Percentiles rank a stretch among this genome's conserved stretches.
phyloP scores from a whole-genome alignment of 805 yeast species.

The Hanseniaspora taiwanica region DNA sequence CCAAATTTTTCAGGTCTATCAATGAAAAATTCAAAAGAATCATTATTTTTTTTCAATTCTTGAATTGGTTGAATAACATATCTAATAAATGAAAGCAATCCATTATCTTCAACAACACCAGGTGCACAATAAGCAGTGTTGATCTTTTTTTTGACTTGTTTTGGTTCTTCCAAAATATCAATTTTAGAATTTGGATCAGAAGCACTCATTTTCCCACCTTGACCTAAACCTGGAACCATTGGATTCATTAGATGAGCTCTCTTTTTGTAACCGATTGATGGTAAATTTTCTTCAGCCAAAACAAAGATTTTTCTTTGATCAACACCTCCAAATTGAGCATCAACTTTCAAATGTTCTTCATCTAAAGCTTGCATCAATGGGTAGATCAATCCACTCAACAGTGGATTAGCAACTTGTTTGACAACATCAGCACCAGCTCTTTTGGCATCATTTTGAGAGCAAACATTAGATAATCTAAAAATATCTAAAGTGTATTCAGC shows the following conservation, averaged over 20 bases:
- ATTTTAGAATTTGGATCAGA: slow-evolving; percentile 97
- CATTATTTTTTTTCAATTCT: slow-evolving; percentile 43
- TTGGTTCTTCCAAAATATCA: slow-evolving; percentile 83
- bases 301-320: slow-evolving; percentile 98
- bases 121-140: slow-evolving; percentile 91
- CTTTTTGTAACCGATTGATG: slow-evolving; percentile 80
- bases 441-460: slow-evolving; percentile 90
- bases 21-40: slow-evolving; percentile 52
- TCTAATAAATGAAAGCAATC: slow-evolving; percentile 75
- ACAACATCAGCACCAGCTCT: slow-evolving; percentile 99
- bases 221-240: slow-evolving; percentile 95
- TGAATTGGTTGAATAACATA: slow-evolving; percentile 77
- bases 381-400: slow-evolving; percentile 84
- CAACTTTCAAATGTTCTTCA: slow-evolving; percentile 78
- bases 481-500: slow-evolving; percentile 78
- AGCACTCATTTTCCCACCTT: slow-evolving; percentile 98
- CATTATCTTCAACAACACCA: slow-evolving; percentile 83
- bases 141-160: slow-evolving; percentile 78
- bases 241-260: slow-evolving; percentile 98
- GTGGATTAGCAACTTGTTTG: slow-evolving; percentile 90
- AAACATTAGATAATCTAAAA: slow-evolving; percentile 71
- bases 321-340: slow-evolving; percentile 97
- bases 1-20: slow-evolving; percentile 96
- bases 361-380: slow-evolving; percentile 99
- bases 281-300: slow-evolving; percentile 89